A percentile compares a stretch with the other conserved stretches of the same genome.
These are phyloP conservation scores for Leccinum subfulvum DNA, from an alignment of 1,284 basidiomycete genomes.

Conservation along the genomic window DNA sequence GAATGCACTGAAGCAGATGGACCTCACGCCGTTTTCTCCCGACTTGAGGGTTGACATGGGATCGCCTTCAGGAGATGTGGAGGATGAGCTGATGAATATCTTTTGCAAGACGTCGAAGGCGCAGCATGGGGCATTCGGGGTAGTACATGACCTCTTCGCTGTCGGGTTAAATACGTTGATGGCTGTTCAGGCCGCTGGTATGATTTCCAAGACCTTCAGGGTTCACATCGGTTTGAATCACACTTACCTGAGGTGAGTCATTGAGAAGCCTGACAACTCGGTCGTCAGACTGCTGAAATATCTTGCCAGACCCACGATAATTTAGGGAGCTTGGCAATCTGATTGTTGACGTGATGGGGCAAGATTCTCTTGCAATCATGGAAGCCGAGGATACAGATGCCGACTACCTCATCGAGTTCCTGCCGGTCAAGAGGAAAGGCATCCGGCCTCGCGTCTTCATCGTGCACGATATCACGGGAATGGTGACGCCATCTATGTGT, in stretches of 20 bases:
- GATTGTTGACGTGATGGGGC: slow-evolving; percentile 30
- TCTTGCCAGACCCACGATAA: slow-evolving; percentile 20
- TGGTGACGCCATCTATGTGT: slow-evolving; percentile 33
- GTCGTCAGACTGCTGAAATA: neutral
- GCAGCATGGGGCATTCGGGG: no score
- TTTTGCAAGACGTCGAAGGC: no score
- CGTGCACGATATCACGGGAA: slow-evolving; percentile 33
- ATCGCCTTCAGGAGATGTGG: no score
- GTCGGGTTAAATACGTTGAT: no score
- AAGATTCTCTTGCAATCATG: slow-evolving; percentile 27
- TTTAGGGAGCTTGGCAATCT: slow-evolving; percentile 26
- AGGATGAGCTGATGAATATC: no score
- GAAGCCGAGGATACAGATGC: slow-evolving; percentile 29
- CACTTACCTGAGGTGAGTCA: slow-evolving; percentile 28
- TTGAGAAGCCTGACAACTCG: neutral
- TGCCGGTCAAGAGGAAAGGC: slow-evolving; percentile 33
- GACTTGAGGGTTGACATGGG: no score
- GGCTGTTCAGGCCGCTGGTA: slow-evolving; percentile 20
- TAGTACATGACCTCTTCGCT: no score
- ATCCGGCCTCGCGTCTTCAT: slow-evolving; percentile 27
- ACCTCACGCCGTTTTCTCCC: no score
- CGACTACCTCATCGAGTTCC: slow-evolving; percentile 29
- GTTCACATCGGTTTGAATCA: slow-evolving; percentile 32
- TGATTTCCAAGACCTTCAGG: slow-evolving; percentile 31
- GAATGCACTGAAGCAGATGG: no score